Conservation (phyloP, 2,329 filamentous ascomycete genomes). For the Fusarium aywerte region DNA sequence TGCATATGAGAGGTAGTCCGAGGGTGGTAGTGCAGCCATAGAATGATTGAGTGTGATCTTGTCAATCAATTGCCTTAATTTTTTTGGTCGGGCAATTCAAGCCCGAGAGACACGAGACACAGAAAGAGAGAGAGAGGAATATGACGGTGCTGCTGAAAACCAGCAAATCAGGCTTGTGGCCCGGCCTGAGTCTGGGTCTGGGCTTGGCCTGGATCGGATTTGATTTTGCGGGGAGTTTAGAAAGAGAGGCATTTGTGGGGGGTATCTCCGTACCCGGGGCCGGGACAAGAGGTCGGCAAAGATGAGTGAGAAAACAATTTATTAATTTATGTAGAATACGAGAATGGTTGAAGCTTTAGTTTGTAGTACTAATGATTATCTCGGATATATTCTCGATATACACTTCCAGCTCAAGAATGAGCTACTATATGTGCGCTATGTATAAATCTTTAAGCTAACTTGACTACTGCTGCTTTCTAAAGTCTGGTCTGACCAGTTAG, state of each 20-base stretch:
- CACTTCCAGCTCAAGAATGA: neutral
- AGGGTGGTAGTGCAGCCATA: slow-evolving; percentile 25
- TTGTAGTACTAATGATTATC: too few species aligned
- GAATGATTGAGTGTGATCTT: slow-evolving; percentile 21
- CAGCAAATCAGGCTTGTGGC: slow-evolving; percentile 32
- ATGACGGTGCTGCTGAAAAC: slow-evolving; percentile 3
- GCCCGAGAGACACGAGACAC: slow-evolving; percentile 32
- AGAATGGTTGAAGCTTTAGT: neutral
- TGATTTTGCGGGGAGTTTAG: slow-evolving; percentile 35
- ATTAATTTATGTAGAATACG: neutral
- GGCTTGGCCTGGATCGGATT: neutral
- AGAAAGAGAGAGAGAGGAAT: slow-evolving; percentile 6
- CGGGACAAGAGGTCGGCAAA: slow-evolving; percentile 38
- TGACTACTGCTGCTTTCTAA: neutral
- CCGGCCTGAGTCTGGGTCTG: slow-evolving; percentile 13
- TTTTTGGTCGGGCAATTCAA: slow-evolving; percentile 35
- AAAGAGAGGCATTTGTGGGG: slow-evolving; percentile 35
- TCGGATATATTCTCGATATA: too few species aligned
- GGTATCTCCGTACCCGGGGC: slow-evolving; percentile 30
- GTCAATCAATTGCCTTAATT: slow-evolving; percentile 26
- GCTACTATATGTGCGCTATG: too few species aligned
- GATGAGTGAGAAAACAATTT: neutral
- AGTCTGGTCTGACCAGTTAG: slow-evolving; percentile 1
- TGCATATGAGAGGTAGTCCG: slow-evolving; percentile 18
- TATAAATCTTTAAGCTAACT: too few species aligned